Conservation (phyloP, 345 rosid genomes). For the Adansonia digitata region DNA sequence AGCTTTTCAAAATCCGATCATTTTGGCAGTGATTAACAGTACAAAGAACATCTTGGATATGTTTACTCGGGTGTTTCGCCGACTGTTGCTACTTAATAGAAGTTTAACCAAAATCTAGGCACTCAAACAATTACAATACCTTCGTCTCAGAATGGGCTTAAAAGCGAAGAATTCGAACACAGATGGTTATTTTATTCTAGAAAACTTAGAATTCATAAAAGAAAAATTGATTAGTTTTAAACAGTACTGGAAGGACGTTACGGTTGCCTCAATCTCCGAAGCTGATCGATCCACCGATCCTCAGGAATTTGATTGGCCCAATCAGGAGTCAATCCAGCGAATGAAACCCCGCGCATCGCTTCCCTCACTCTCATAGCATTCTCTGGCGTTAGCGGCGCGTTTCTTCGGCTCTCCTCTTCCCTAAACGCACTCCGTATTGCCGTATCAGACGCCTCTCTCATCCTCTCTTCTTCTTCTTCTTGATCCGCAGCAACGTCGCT, state of each 20-base stretch:
- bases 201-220: neutral
- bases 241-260: conserved; percentile 10
- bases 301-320: conserved; percentile 66
- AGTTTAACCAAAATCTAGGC: neutral
- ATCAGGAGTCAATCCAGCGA: conserved; percentile 65
- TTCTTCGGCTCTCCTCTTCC: conserved; percentile 74
- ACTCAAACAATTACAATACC: neutral
- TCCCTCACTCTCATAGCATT: conserved; percentile 63
- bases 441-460: conserved; percentile 30
- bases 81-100: neutral
- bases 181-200: neutral
- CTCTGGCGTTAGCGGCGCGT: conserved; percentile 61
- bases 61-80: too few species aligned
- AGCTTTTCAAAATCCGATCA: neutral
- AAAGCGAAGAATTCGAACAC: neutral
- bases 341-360: conserved; percentile 78
- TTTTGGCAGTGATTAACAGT: neutral
- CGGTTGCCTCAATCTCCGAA: conserved; percentile 49
- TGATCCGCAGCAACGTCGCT: conserved; percentile 39
- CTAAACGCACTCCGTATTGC: conserved; percentile 50
- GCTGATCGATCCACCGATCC: conserved; percentile 69
- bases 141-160: neutral
- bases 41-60: too few species aligned
- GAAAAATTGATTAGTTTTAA: conserved; percentile 13
- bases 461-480: conserved; percentile 38